phyloP scores from a whole-genome alignment of 1,284 basidiomycete species.

The Irpex sp. region DNA sequence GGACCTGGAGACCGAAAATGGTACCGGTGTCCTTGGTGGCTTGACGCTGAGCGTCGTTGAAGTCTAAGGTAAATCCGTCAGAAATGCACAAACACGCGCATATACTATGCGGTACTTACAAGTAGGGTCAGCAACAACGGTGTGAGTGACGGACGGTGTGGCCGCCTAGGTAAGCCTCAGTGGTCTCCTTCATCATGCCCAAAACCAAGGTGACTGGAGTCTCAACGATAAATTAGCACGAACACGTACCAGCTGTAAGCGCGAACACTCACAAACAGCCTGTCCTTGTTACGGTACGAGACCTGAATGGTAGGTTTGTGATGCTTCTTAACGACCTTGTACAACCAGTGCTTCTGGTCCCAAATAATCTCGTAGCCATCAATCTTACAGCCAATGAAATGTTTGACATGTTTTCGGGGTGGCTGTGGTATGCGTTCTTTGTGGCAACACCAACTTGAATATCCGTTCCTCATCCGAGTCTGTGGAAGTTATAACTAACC shows the following conservation, averaged over 20 bases:
- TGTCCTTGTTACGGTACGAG: constrained; percentile 87
- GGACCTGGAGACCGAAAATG: constrained; percentile 91
- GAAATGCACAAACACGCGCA: neutral
- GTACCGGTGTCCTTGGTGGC: constrained; percentile 95
- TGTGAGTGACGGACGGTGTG: constrained; percentile 97
- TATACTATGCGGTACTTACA: constrained; percentile 55
- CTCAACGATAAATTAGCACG: constrained; percentile 81
- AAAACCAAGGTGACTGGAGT: constrained; percentile 96
- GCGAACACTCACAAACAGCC: constrained; percentile 76
- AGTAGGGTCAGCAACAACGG: constrained; percentile 97
- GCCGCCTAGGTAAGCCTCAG: constrained; percentile 97
- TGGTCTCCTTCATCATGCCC: constrained; percentile 98
- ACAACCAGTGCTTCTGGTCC: constrained; percentile 92
- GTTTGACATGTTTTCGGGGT: constrained; percentile 77
- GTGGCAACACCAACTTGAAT: constrained; percentile 85
- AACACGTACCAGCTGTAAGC: neutral
- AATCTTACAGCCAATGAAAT: constrained; percentile 93
- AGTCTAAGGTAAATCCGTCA: constrained; percentile 52
- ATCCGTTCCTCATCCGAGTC: too few relatives aligned
- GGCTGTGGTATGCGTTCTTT: constrained; percentile 71
- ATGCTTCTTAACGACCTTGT: constrained; percentile 83
- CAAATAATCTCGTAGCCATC: constrained; percentile 83
- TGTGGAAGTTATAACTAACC: too few relatives aligned
- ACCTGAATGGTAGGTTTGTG: constrained; percentile 92
- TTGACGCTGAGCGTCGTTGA: constrained; percentile 97